Base-by-base conservation (phyloP, 768 basidiomycete species). In the Epithele typhae region DNA sequence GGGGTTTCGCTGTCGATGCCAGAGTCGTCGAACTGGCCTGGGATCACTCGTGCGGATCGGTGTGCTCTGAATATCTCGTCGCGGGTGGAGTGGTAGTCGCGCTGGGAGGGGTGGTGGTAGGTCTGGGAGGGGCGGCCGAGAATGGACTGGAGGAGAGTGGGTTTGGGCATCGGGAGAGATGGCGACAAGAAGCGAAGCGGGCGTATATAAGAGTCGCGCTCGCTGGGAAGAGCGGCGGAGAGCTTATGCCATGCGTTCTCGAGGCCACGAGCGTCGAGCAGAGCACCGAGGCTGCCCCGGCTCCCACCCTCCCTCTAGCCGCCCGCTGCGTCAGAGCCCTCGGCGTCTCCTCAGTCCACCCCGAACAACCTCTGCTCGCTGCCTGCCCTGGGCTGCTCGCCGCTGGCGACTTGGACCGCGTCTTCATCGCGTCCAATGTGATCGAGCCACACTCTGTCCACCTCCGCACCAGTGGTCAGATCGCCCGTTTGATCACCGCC, bases 111-210 rank as follows among this genome's bases (percentile, higher is more conserved):
- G 44, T 70, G 66, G 8, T 65, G 58, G 61, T 88, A 88, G 0
- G 73, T 66, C 59, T 84, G 80, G 1, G 84, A 85, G 10, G 86
- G 86, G 42, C 71, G 62, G 42, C 78, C 76, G 35, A 89, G 70
- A 36, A 87, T 61, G 33, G 70, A 72, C 62, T 87, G 84, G 43
- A 82, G 55, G 39, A 82, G 59, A 4, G 78, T 78, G 38, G 80
- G 77, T 58, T 74, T 79, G 23, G 68, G 64, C 80, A 81, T 81
- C 51, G 56, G 37, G 22, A 3, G 19, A 24, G 35, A 46, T 23
- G 37, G 37, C 33, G 46, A 19, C 40, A 27, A 30, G 25, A 10
- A 25, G 24, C n/a, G 11, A 18, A 27, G 25, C 25, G 27, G 19
- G 40, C 17, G 40, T 36, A 37, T 45, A 45, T 45, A 30, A 30